Base-by-base conservation (phyloP, 495 filamentous ascomycete genomes). In the Aspergillus indologenus region DNA sequence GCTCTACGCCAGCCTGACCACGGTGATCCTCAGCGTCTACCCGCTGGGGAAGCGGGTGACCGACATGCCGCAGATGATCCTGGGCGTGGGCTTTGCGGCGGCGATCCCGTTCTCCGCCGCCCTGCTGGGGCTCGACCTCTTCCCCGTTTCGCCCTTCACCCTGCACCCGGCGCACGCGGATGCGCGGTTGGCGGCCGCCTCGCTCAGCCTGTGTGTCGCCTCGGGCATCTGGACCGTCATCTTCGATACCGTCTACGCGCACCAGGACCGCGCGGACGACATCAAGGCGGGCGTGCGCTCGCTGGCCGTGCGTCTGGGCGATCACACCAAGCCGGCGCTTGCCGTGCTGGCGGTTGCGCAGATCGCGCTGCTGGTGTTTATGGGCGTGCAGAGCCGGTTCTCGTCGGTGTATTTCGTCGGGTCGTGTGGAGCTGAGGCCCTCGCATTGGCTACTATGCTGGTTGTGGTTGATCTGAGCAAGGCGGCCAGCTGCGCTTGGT, bases 231-330 rank as follows among this genome's bases (percentile, higher is more conserved):
- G 77, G 76, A 77, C 73, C 1, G 65, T 77, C 9, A 69, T 72
- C 12, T 80, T 75, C 62, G 80, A 81, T 58, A 78, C 71, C 1
- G 65, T 80, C 19, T 81, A 81, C 55, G 76, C 75, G 0, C 68
- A 74, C 60, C 77, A 79, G 56, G 78, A 81, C 59, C 11, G 69
- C 5, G 57, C 61, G 18, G 76, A 80, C 45, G 79, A 82, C 56
- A 51, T 69, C 22, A 69, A 75, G 42, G 71, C 64, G 0, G 76
- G 77, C 0, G 69, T 81, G 9, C 71, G 68, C 59, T 61, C 60
- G 21, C 66, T 75, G 65, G 77, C 76, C 14, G 60, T 80, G 12
- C 52, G 53, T 9, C 49, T 61, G 34, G 42, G 56, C 19, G 15
- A 53, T 3, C 26, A 20, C 17, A 50, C 60, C 11, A 62, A 62